Evolutionary conservation across 306 rosid species (phyloP).

Genomic region (Delonix regia): DNA sequence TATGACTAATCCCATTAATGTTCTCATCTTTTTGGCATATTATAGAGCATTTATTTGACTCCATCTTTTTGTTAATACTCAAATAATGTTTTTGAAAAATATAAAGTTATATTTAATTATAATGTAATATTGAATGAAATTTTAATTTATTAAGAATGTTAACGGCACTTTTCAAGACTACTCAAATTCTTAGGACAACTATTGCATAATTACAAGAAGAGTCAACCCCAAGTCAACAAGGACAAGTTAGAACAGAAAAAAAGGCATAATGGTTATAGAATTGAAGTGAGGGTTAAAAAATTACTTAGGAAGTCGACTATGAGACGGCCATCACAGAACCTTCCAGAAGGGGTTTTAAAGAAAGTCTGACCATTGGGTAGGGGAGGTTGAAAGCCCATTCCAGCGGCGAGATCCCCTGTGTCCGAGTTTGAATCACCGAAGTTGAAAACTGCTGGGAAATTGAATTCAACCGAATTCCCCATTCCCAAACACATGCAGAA

Average conservation of each 20-base stretch:
- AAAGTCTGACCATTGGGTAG: conserved; percentile 64
- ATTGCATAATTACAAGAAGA: neutral
- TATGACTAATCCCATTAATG: neutral
- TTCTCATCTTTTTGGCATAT: neutral
- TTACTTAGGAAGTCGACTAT: conserved; percentile 70
- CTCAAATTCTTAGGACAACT: neutral
- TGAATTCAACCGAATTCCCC: conserved; percentile 46
- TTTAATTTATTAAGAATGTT: no score
- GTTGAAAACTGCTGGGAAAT: conserved; percentile 77
- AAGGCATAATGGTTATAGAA: neutral
- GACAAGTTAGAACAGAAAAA: neutral
- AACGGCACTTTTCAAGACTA: neutral
- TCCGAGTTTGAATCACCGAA: conserved; percentile 91
- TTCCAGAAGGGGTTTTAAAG: conserved; percentile 63
- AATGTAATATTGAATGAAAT: no score
- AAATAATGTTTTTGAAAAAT: no score
- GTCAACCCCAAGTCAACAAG: neutral
- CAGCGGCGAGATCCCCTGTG: conserved; percentile 65
- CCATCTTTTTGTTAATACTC: neutral
- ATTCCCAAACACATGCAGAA: conserved; percentile 34
- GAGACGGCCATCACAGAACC: conserved; percentile 70
- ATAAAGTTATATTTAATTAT: no score
- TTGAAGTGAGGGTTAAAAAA: conserved; percentile 10
- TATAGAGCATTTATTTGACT: neutral
- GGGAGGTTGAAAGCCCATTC: conserved; percentile 45